phyloP scores from a whole-genome alignment of 2,329 filamentous ascomycete genomes.

The Knoxdaviesia proteae region DNA sequence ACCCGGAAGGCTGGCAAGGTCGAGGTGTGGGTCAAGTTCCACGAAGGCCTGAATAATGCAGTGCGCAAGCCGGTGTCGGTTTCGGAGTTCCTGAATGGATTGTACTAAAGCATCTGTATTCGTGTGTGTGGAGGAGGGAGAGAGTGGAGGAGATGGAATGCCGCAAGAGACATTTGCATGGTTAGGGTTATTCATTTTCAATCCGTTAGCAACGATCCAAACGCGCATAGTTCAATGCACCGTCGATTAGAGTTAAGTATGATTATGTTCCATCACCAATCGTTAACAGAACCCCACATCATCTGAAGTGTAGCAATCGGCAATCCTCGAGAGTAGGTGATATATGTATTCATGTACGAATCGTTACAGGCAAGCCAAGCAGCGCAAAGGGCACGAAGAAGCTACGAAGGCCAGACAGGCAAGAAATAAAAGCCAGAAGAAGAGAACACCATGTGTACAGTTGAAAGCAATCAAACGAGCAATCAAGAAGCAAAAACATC shows the following conservation, averaged over 20 bases:
- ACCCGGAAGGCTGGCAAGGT: slow-evolving; percentile 23
- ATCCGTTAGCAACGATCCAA: not conserved
- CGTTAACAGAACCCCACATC: not conserved
- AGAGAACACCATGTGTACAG: not conserved
- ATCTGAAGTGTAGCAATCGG: not conserved
- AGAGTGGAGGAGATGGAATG: not conserved
- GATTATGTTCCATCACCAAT: not conserved
- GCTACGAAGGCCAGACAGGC: not conserved
- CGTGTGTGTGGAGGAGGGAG: not conserved
- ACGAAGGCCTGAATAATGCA: slow-evolving; percentile 83
- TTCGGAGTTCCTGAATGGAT: slow-evolving; percentile 51
- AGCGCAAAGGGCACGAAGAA: not conserved
- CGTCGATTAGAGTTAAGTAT: not conserved
- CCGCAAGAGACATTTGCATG: not conserved
- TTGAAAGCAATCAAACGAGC: not conserved
- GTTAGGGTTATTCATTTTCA: not conserved
- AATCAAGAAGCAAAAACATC: not conserved
- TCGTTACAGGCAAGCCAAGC: no score
- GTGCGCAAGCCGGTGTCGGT: slow-evolving; percentile 73
- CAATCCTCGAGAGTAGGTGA: not conserved
- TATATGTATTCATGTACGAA: no score
- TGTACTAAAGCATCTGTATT: slow-evolving; percentile 17
- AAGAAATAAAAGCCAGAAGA: not conserved
- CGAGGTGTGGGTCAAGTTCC: slow-evolving; percentile 69
- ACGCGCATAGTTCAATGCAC: not conserved